Evolutionary conservation across 371 early-diverging fungal genomes (phyloP).

Genomic region (Mycotypha africana): DNA sequence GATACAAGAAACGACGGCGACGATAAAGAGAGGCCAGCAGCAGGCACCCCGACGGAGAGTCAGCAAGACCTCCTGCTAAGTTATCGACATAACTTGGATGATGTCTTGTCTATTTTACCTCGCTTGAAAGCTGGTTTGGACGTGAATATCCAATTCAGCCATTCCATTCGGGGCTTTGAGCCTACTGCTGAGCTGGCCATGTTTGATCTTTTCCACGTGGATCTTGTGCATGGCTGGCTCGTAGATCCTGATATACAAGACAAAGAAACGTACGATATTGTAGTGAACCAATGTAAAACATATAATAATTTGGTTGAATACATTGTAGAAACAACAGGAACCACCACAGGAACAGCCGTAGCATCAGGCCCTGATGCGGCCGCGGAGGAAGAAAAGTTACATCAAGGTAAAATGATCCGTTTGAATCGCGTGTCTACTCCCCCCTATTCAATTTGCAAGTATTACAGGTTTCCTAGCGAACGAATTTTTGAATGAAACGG

Average conservation of each 20-base stretch:
- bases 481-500: conserved; percentile 67
- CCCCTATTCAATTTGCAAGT: too few relatives aligned
- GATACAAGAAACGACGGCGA: too few relatives aligned
- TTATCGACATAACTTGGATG: conserved; percentile 34
- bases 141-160: conserved; percentile 82
- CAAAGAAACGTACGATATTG: conserved; percentile 46
- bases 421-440: too few relatives aligned
- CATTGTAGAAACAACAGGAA: conserved; percentile 63
- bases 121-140: conserved; percentile 56
- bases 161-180: conserved; percentile 74
- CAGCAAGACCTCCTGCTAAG: too few relatives aligned
- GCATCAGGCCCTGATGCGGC: too few relatives aligned
- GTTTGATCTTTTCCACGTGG: conserved; percentile 77
- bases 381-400: conserved; percentile 24
- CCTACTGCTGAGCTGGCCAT: conserved; percentile 66
- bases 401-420: conserved; percentile 27
- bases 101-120: conserved; percentile 48
- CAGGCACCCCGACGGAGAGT: too few relatives aligned
- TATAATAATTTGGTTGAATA: conserved; percentile 82
- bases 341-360: too few relatives aligned
- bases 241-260: conserved; percentile 71
- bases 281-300: conserved; percentile 48
- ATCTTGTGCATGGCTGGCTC: conserved; percentile 89
- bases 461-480: conserved; percentile 51
- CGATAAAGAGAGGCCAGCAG: too few relatives aligned